phyloP scores from a whole-genome alignment of 75 land plant species.

The Gnetum montanum region DNA sequence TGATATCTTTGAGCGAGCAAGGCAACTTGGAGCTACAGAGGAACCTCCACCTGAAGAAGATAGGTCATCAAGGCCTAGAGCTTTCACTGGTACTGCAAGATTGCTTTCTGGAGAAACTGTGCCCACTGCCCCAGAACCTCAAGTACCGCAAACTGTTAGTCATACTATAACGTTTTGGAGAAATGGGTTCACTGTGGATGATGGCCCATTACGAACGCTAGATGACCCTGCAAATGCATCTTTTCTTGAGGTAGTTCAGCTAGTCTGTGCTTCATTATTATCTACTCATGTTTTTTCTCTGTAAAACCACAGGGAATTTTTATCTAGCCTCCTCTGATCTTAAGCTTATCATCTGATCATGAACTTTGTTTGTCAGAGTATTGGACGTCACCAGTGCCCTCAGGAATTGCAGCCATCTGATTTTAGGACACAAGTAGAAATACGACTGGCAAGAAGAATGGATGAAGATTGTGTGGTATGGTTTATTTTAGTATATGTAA shows the following conservation, averaged over 20 bases:
- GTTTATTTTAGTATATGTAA: constrained; percentile 2
- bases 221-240: constrained; percentile 87
- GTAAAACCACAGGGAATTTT: background rate
- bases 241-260: constrained; percentile 54
- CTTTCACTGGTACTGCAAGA: constrained; percentile 71
- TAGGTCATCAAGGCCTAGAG: constrained; percentile 48
- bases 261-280: background rate
- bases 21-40: constrained; percentile 54
- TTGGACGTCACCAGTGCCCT: constrained; percentile 69
- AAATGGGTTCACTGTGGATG: constrained; percentile 87
- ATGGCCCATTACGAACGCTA: constrained; percentile 78
- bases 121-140: constrained; percentile 21
- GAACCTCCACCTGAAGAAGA: constrained; percentile 38
- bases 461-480: constrained; percentile 68
- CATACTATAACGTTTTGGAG: constrained; percentile 83
- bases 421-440: constrained; percentile 49
- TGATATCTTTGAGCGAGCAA: constrained; percentile 72
- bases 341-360: too few relatives aligned
- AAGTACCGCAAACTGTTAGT: constrained; percentile 36
- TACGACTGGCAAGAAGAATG: constrained; percentile 52
- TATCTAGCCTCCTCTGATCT: too few relatives aligned
- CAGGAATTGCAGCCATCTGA: constrained; percentile 74
- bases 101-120: constrained; percentile 63
- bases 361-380: constrained; percentile 72
- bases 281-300: background rate